A percentile compares a stretch with the other conserved stretches of the same genome.
phyloP scores from a whole-genome alignment of 495 filamentous ascomycete genomes.

The Choiromyces venosus region DNA sequence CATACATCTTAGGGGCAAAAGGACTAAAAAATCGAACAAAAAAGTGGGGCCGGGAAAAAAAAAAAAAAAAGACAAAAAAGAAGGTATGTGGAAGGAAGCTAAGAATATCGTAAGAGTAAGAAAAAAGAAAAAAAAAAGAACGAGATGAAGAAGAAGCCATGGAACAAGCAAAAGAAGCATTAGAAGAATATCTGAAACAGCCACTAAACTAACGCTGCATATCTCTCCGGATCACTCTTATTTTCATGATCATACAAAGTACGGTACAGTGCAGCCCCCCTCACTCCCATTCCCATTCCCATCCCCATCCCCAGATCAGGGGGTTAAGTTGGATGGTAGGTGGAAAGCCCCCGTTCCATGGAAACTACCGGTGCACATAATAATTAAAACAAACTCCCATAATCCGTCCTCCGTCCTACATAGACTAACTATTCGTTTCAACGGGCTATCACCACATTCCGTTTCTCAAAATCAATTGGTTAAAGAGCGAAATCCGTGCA shows the following conservation, averaged over 20 bases:
- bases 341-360: neutral
- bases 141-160: neutral
- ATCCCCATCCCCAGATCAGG: neutral
- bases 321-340: neutral
- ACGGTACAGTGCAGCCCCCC: too few species aligned
- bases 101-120: too few species aligned
- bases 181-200: neutral
- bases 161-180: neutral
- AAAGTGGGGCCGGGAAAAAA: neutral
- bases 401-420: neutral
- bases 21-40: too few species aligned
- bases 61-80: neutral
- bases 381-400: neutral
- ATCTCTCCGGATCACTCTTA: neutral
- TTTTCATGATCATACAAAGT: too few species aligned
- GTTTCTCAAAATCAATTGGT: neutral
- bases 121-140: neutral
- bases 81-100: neutral
- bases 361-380: neutral
- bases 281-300: too few species aligned
- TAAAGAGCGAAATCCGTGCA: neutral
- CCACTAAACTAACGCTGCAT: neutral
- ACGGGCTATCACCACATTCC: neutral
- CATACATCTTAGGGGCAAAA: too few species aligned
- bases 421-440: neutral